These are phyloP conservation scores for Seiridium unicorne DNA, from an alignment of 2,329 filamentous ascomycete species.

Conservation along the genomic window DNA sequence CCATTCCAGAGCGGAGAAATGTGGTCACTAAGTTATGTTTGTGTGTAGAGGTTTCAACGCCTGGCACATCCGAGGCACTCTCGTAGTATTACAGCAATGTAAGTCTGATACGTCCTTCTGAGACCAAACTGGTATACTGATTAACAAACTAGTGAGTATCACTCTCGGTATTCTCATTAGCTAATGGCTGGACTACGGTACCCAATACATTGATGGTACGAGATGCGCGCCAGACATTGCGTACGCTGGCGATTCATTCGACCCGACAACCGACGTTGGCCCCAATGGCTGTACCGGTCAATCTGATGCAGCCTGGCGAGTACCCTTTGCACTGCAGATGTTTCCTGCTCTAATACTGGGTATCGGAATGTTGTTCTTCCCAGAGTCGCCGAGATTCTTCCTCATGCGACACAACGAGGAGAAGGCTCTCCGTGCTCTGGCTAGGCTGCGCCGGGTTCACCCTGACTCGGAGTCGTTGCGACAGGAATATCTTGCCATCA, in stretches of 20 bases:
- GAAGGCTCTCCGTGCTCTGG: slow-evolving; percentile 27
- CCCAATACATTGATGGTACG: slow-evolving; percentile 39
- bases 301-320: slow-evolving; percentile 40
- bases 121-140: not conserved
- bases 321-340: slow-evolving; percentile 51
- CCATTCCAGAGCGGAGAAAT: slow-evolving; percentile 23
- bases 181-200: slow-evolving; percentile 42
- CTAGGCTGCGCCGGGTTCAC: slow-evolving; percentile 29
- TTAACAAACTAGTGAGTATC: slow-evolving; percentile 28
- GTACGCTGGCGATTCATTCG: slow-evolving; percentile 46
- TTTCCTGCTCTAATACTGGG: slow-evolving; percentile 44
- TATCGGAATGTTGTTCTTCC: slow-evolving; percentile 16
- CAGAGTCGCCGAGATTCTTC: slow-evolving; percentile 31
- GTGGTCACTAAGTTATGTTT: slow-evolving; percentile 36
- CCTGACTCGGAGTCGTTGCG: slow-evolving; percentile 27
- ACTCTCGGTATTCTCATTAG: slow-evolving; percentile 40
- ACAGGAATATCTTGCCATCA: slow-evolving; percentile 33
- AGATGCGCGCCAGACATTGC: slow-evolving; percentile 45
- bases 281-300: slow-evolving; percentile 41
- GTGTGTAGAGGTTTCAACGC: slow-evolving; percentile 42
- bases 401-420: slow-evolving; percentile 28
- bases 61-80: slow-evolving; percentile 43
- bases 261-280: slow-evolving; percentile 40
- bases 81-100: slow-evolving; percentile 41
- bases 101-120: not conserved